Conservation (phyloP, 192 early-diverging fungal species). For the Linnemannia exigua region DNA sequence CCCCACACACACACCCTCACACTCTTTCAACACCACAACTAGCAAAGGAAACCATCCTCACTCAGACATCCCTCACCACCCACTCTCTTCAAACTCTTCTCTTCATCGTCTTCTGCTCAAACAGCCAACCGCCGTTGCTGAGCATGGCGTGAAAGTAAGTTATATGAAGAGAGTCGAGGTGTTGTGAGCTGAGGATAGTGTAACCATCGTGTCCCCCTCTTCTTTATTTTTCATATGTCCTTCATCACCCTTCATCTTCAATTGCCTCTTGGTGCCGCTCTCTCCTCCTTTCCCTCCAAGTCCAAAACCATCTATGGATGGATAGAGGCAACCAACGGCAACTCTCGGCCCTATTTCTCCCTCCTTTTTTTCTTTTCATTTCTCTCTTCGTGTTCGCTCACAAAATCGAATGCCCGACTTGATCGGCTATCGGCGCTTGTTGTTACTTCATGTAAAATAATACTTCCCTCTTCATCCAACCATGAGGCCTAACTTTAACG, state of each 20-base stretch:
- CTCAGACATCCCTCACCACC: background rate
- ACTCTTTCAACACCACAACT: background rate
- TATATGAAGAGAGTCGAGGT: conserved; percentile 29
- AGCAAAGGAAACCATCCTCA: background rate
- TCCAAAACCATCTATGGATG: no score
- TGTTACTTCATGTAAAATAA: background rate
- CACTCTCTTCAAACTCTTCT: background rate
- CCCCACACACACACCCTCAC: background rate
- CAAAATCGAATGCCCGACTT: conserved; percentile 6
- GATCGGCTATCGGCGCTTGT: background rate
- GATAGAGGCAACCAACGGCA: background rate
- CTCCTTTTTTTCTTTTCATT: background rate
- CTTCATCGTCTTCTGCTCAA: background rate
- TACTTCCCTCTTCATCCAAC: background rate
- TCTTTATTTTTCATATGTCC: conserved; percentile 10
- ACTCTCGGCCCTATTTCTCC: background rate
- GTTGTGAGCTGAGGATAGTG: conserved; percentile 12
- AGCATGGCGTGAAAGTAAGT: conserved; percentile 30
- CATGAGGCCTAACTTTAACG: background rate
- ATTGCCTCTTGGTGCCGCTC: background rate
- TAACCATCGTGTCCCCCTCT: conserved; percentile 27
- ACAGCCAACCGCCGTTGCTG: background rate
- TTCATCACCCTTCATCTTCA: background rate
- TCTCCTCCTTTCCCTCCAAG: background rate
- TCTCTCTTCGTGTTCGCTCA: background rate